A percentile compares a stretch with the other conserved stretches of the same genome.
Conservation (phyloP, 2,329 filamentous ascomycete species). For the Penicillium thymicola region DNA sequence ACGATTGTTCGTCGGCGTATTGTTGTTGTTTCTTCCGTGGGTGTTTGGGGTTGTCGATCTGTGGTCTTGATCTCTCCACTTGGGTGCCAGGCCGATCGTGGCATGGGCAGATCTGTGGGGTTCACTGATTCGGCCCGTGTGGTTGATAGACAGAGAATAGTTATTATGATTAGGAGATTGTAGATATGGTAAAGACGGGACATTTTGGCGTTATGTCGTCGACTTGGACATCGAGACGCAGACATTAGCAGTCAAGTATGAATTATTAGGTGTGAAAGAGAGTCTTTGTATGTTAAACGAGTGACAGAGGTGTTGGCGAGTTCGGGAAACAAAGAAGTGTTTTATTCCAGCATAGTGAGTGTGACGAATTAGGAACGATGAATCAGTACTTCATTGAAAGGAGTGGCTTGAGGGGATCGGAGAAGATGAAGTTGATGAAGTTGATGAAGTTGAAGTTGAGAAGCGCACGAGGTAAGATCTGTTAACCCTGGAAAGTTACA, state of each 20-base stretch:
- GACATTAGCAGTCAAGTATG: not conserved
- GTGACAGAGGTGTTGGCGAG: not conserved
- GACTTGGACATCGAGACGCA: not conserved
- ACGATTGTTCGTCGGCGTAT: constrained; percentile 6
- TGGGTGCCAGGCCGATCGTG: constrained; percentile 13
- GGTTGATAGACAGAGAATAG: constrained; percentile 18
- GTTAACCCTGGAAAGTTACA: not conserved
- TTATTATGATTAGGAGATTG: constrained; percentile 24
- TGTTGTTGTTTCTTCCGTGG: not conserved
- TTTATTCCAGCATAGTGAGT: not conserved
- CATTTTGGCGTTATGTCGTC: not conserved
- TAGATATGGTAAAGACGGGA: constrained; percentile 9
- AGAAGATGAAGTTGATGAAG: not conserved
- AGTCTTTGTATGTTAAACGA: constrained; percentile 2
- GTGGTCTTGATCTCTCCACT: constrained; percentile 19
- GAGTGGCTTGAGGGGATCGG: not conserved
- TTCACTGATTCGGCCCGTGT: constrained; percentile 11
- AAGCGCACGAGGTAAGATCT: not conserved
- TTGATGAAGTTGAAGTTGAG: not conserved
- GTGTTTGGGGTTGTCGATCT: constrained; percentile 10
- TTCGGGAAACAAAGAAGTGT: not conserved
- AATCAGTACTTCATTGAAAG: not conserved
- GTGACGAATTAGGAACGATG: not conserved
- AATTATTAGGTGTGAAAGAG: not conserved
- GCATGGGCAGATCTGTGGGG: not conserved